phyloP scores from a whole-genome alignment of 768 basidiomycete genomes.

The Mycena pura region DNA sequence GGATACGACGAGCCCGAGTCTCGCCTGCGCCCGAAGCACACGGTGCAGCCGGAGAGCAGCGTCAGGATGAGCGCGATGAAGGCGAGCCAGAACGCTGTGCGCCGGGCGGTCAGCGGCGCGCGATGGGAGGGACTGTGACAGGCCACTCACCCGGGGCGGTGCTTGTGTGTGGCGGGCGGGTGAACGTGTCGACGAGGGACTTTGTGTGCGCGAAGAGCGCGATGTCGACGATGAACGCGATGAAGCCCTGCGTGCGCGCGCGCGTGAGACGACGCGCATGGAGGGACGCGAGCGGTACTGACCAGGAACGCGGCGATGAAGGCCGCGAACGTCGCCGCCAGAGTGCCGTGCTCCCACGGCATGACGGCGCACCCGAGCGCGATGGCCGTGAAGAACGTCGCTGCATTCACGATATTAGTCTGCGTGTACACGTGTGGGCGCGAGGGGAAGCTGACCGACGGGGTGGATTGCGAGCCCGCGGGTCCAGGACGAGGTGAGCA shows the following conservation, averaged over 20 bases:
- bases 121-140: background rate
- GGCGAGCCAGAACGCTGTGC: conserved; percentile 23
- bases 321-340: conserved; percentile 66
- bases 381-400: background rate
- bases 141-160: conserved; percentile 68
- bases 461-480: conserved; percentile 78
- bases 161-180: conserved; percentile 50
- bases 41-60: background rate
- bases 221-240: conserved; percentile 80
- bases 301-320: conserved; percentile 69
- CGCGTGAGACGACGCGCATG: too few species aligned
- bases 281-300: too few species aligned
- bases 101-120: background rate
- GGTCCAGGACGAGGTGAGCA: conserved; percentile 68
- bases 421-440: background rate
- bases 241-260: conserved; percentile 56
- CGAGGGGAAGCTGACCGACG: conserved; percentile 57
- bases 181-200: conserved; percentile 59
- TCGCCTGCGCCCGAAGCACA: conserved; percentile 7
- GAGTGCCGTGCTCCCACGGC: conserved; percentile 50
- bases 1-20: background rate
- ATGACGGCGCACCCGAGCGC: background rate
- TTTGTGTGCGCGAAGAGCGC: conserved; percentile 69
- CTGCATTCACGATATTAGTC: background rate
- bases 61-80: conserved; percentile 20